These are phyloP conservation scores for Stenocarpella maydis DNA, from an alignment of 2,329 filamentous ascomycete species.

Conservation along the genomic window DNA sequence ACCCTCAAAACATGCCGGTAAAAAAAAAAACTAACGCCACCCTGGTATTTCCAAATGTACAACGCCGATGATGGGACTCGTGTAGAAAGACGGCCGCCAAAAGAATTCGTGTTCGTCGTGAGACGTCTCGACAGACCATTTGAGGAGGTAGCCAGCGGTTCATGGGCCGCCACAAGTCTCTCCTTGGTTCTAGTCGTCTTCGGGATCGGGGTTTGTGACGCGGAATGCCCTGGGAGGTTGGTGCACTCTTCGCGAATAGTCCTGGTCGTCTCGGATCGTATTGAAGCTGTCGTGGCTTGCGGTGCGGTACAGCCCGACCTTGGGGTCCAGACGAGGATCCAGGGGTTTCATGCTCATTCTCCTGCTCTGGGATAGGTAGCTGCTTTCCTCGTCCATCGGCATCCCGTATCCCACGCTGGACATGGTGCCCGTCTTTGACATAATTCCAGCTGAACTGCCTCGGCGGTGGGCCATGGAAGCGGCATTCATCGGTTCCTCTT, in stretches of 20 bases:
- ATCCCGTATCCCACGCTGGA: constrained; percentile 40
- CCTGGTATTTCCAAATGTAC: constrained; percentile 54
- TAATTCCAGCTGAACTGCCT: constrained; percentile 60
- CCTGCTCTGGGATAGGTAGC: constrained; percentile 46
- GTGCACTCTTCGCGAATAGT: constrained; percentile 69
- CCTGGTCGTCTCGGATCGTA: constrained; percentile 70
- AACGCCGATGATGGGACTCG: constrained; percentile 47
- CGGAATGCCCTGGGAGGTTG: constrained; percentile 63
- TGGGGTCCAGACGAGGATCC: constrained; percentile 71
- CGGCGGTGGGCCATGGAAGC: constrained; percentile 56
- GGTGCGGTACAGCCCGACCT: constrained; percentile 62
- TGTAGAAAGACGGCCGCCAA: constrained; percentile 34
- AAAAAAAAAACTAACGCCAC: constrained; percentile 46
- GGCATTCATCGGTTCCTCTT: constrained; percentile 49
- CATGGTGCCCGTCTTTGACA: constrained; percentile 54
- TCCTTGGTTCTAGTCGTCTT: constrained; percentile 41
- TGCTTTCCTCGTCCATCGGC: constrained; percentile 34
- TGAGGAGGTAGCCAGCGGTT: neutral
- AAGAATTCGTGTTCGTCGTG: constrained; percentile 47
- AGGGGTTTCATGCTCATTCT: constrained; percentile 58
- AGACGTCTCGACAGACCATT: constrained; percentile 36
- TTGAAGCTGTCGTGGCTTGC: constrained; percentile 69
- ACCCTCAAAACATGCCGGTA: neutral
- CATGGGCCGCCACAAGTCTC: neutral
- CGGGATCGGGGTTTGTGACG: constrained; percentile 68